phyloP scores from a whole-genome alignment of 495 filamentous ascomycete species.

The Ascobolus immersus region DNA sequence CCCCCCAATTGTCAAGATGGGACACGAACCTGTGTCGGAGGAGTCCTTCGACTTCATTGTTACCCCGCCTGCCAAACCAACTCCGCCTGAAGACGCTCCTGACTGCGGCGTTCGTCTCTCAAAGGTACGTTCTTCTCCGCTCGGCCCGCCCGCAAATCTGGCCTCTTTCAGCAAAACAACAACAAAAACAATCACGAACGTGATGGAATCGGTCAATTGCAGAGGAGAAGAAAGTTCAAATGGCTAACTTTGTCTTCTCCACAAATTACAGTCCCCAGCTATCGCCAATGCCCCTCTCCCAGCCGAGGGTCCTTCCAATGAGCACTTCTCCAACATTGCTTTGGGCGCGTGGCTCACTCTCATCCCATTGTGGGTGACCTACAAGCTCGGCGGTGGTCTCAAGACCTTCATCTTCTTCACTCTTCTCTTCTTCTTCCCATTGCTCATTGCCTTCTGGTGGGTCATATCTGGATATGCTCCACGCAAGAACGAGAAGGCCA shows the following conservation, averaged over 20 bases:
- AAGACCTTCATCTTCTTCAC: slow-evolving; percentile 49
- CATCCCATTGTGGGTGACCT: slow-evolving; percentile 41
- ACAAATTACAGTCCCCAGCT: slow-evolving; percentile 48
- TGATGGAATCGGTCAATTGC: background rate
- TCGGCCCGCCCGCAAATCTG: background rate
- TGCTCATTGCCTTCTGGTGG: slow-evolving; percentile 50
- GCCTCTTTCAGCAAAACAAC: background rate
- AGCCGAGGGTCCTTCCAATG: slow-evolving; percentile 43
- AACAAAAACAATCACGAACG: background rate
- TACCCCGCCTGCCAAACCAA: slow-evolving; percentile 38
- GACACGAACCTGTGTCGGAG: slow-evolving; percentile 27
- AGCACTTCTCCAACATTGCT: slow-evolving; percentile 41
- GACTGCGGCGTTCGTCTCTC: slow-evolving; percentile 54
- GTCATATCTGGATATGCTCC: slow-evolving; percentile 37
- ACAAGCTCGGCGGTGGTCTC: slow-evolving; percentile 42
- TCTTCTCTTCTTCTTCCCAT: slow-evolving; percentile 35
- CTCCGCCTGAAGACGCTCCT: slow-evolving; percentile 28
- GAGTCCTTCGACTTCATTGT: slow-evolving; percentile 43
- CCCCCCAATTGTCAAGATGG: too few species aligned
- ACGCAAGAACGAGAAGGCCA: slow-evolving; percentile 55
- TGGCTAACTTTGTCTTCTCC: slow-evolving; percentile 15
- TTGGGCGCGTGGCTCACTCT: slow-evolving; percentile 31
- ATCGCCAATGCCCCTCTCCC: slow-evolving; percentile 65
- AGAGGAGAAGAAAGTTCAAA: slow-evolving; percentile 1
- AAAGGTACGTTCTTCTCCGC: slow-evolving; percentile 25